Percentiles rank a stretch among this genome's conserved stretches.
These are phyloP conservation scores for Aureobasidium sp. DNA, from an alignment of 2,329 filamentous ascomycete genomes.

Conservation along the genomic window DNA sequence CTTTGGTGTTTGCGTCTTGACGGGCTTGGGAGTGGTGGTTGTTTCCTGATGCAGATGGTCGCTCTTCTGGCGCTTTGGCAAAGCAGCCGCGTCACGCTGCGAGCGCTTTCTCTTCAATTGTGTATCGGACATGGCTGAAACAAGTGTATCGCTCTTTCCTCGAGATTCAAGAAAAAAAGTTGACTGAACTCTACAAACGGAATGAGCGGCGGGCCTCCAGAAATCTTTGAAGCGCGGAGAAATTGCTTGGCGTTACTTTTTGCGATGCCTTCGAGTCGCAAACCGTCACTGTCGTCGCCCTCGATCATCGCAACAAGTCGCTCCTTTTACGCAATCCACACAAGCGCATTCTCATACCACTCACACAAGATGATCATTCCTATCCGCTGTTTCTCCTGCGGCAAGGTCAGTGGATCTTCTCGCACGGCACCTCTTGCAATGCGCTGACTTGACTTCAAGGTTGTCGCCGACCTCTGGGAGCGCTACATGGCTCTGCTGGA, in stretches of 20 bases:
- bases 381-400: slow-evolving; percentile 98
- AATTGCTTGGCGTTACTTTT: slow-evolving; percentile 11
- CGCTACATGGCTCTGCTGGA: slow-evolving; percentile 91
- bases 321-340: not conserved
- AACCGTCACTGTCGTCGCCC: not conserved
- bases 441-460: slow-evolving; percentile 58
- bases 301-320: slow-evolving; percentile 1
- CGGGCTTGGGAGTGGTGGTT: slow-evolving; percentile 6
- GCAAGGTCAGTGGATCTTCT: slow-evolving; percentile 93
- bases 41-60: not conserved
- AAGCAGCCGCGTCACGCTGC: slow-evolving; percentile 17
- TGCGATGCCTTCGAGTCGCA: not conserved
- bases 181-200: not conserved
- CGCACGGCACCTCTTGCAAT: not conserved
- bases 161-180: not conserved
- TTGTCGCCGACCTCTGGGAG: slow-evolving; percentile 98
- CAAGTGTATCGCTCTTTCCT: too few relatives aligned
- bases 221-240: slow-evolving; percentile 10
- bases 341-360: not conserved
- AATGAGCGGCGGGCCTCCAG: slow-evolving; percentile 8
- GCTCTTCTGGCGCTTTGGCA: slow-evolving; percentile 17
- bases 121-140: slow-evolving; percentile 8
- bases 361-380: slow-evolving; percentile 89
- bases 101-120: slow-evolving; percentile 23
- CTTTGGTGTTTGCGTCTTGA: slow-evolving; percentile 18